Conservation (phyloP, 2,329 filamentous ascomycete genomes). For the Cadophora malorum region DNA sequence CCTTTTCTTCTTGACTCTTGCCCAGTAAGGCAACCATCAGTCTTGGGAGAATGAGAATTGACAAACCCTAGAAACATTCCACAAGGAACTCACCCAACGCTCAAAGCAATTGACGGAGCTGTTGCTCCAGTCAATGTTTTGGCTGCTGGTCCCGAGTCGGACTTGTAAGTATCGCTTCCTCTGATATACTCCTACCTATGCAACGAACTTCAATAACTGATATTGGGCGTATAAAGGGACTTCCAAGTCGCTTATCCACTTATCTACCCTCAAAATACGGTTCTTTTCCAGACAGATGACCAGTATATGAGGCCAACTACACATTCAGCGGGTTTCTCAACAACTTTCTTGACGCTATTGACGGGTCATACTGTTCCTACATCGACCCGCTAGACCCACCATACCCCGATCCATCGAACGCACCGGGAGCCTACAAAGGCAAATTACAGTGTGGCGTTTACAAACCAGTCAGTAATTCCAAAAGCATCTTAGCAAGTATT, state of each 20-base stretch:
- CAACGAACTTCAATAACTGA: too few relatives aligned
- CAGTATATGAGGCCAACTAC: slow-evolving; percentile 49
- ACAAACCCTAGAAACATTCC: slow-evolving; percentile 43
- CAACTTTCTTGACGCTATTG: slow-evolving; percentile 54
- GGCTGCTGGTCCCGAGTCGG: slow-evolving; percentile 43
- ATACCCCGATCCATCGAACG: slow-evolving; percentile 35
- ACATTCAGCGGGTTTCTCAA: slow-evolving; percentile 49
- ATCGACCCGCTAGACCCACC: slow-evolving; percentile 34
- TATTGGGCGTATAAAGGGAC: slow-evolving; percentile 34
- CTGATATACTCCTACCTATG: neutral
- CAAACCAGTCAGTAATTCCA: slow-evolving; percentile 39
- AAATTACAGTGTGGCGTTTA: slow-evolving; percentile 47
- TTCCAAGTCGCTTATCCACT: slow-evolving; percentile 47
- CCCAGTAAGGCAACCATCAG: slow-evolving; percentile 45
- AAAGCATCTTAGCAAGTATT: too few relatives aligned
- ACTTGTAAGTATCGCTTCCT: slow-evolving; percentile 34
- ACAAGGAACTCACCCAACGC: slow-evolving; percentile 48
- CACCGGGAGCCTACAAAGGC: slow-evolving; percentile 46
- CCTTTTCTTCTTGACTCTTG: slow-evolving; percentile 45
- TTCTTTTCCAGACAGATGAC: slow-evolving; percentile 51
- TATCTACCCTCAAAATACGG: slow-evolving; percentile 48
- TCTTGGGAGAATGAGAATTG: neutral
- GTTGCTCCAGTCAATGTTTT: slow-evolving; percentile 44
- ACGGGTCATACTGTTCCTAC: slow-evolving; percentile 41
- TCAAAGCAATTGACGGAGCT: slow-evolving; percentile 50